Base-by-base conservation (phyloP, 2,329 filamentous ascomycete genomes). In the Byssothecium circinans region DNA sequence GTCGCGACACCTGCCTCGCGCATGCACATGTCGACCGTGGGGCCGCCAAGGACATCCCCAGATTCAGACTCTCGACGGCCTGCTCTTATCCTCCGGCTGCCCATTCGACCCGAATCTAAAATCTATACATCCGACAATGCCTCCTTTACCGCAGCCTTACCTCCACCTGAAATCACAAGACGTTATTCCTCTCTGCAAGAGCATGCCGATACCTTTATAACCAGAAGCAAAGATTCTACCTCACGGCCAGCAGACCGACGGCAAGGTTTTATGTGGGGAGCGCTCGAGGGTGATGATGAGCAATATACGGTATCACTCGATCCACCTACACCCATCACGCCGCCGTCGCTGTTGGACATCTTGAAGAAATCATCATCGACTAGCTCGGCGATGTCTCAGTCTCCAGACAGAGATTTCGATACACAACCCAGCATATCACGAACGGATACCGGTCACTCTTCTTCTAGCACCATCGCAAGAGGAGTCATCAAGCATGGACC, bases 111-210 rank as follows among this genome's bases (percentile, higher is more conserved):
- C 12, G 29, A 12, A 4, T 12, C 4, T 32, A 14, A 32, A 32
- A 12, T 32, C 14, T 4, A 8, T 12, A 14, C 29, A 4, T 4
- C 10, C 4, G 10, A n/a, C 29, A 32, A 50, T 29, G 25, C 33
- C 6, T 29, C 36, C 27, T 8, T 17, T 20, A n/a, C 4, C 15
- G 15, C 38, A 6, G 43, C 44, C 10, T 42, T 45, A 33, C 43
- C 49, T 5, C 41, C 35, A 12, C 48, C 51, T 11, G 39, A 43
- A 7, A 33, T 55, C 10, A 38, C 52, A 5, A 53, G 57, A 34
- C 58, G 64, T 19, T 61, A 55, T 43, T 54, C 49, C 20, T 56
- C 64, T 27, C 45, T 67, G 3, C 58, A 62, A 43, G 60, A 68
- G 10, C 64, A 69, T 49, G 60, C 59, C 17, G 48, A 33, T 0